Conservation (phyloP, 208 protist species). For the Entamoeba invadens region DNA sequence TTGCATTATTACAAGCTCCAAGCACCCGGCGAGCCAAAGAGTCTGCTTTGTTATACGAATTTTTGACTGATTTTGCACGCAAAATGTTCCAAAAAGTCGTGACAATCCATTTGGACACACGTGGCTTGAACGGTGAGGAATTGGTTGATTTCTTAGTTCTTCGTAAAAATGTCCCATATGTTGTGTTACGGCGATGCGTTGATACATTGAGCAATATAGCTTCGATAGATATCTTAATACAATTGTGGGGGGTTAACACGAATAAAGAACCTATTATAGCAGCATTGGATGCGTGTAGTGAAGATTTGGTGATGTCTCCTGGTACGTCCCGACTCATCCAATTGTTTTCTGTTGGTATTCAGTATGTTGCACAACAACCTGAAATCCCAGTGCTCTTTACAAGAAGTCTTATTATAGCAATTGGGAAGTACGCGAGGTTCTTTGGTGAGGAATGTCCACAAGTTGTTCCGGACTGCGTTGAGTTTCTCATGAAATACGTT, state of each 20-base stretch:
- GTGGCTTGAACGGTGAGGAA: not conserved
- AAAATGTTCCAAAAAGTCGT: not conserved
- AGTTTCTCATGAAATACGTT: not conserved
- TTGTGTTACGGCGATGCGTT: not conserved
- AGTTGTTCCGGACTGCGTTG: not conserved
- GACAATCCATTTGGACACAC: not conserved
- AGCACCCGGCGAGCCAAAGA: not conserved
- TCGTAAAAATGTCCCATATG: not conserved
- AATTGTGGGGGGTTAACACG: not conserved
- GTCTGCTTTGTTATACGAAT: not conserved
- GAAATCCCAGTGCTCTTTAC: not conserved
- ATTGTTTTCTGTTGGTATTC: not conserved
- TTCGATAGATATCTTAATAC: not conserved
- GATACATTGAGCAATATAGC: not conserved
- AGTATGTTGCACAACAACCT: not conserved
- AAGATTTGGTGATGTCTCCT: not conserved
- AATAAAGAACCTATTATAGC: not conserved
- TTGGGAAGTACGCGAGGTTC: not conserved
- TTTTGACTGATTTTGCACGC: not conserved
- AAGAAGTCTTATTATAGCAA: not conserved
- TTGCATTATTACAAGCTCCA: not conserved
- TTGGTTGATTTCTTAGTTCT: not conserved
- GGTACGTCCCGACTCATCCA: not conserved
- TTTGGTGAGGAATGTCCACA: not conserved
- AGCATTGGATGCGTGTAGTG: not conserved